Percentiles rank a stretch among this genome's conserved stretches.
phyloP scores from a whole-genome alignment of 1,284 basidiomycete species.

The Papiliotrema laurentii region DNA sequence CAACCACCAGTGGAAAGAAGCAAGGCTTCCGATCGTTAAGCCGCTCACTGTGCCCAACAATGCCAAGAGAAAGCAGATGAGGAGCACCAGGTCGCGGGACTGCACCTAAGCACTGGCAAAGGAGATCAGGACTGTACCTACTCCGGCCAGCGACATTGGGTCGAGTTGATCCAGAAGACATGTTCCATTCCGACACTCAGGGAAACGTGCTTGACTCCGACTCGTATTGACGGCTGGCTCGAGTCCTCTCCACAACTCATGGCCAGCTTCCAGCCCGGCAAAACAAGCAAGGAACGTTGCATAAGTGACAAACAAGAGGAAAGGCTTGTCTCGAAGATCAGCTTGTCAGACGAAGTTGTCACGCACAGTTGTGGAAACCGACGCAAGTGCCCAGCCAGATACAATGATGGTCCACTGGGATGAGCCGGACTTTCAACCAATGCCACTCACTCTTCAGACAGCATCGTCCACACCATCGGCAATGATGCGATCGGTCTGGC shows the following conservation, averaged over 20 bases:
- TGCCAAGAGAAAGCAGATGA: slow-evolving; percentile 65
- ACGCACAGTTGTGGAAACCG: slow-evolving; percentile 67
- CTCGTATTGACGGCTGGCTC: no score
- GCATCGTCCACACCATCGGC: slow-evolving; percentile 68
- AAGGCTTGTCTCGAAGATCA: slow-evolving; percentile 58
- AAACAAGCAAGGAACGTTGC: slow-evolving; percentile 64
- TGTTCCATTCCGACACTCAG: no score
- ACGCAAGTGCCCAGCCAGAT: slow-evolving; percentile 82
- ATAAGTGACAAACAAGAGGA: slow-evolving; percentile 73
- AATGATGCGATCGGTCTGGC: slow-evolving; percentile 80
- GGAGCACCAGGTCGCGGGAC: slow-evolving; percentile 54
- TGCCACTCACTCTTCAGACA: slow-evolving; percentile 73
- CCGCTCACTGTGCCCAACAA: slow-evolving; percentile 61
- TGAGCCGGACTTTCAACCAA: neutral
- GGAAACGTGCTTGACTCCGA: no score
- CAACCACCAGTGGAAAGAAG: slow-evolving; percentile 73
- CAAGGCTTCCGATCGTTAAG: slow-evolving; percentile 69
- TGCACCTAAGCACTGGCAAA: no score
- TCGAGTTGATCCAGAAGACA: no score
- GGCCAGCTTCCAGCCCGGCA: slow-evolving; percentile 56
- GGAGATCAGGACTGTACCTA: no score
- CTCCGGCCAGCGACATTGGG: no score
- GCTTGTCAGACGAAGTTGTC: neutral
- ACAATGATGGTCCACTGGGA: slow-evolving; percentile 71
- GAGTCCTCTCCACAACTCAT: no score